phyloP scores from a whole-genome alignment of 1,284 basidiomycete genomes.

The Puccinia hordei region DNA sequence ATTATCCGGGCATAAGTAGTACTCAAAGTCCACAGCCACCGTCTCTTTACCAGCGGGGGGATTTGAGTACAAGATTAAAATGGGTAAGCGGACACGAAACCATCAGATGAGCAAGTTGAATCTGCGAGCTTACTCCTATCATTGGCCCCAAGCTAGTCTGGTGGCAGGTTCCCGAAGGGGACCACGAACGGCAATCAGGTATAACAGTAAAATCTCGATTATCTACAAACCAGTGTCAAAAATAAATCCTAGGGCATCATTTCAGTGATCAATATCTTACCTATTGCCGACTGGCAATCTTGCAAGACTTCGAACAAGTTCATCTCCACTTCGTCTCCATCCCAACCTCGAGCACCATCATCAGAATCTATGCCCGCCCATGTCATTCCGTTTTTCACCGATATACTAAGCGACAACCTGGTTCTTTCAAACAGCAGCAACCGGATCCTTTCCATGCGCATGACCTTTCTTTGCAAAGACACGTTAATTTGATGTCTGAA shows the following conservation, averaged over 20 bases:
- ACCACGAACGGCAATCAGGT: conserved; percentile 18
- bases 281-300: conserved; percentile 38
- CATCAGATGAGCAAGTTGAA: neutral
- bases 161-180: conserved; percentile 9
- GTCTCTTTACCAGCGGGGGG: conserved; percentile 1
- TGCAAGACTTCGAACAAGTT: conserved; percentile 20
- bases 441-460: conserved; percentile 37
- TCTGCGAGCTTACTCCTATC: conserved; percentile 25
- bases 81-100: neutral
- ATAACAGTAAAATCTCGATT: conserved; percentile 47
- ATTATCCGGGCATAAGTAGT: conserved; percentile 25
- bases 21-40: conserved; percentile 33
- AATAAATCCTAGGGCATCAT: neutral
- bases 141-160: conserved; percentile 48
- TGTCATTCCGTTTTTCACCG: neutral
- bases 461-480: conserved; percentile 30
- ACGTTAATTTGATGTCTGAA: conserved; percentile 33
- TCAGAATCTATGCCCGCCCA: neutral
- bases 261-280: neutral
- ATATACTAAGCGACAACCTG: neutral
- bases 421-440: conserved; percentile 32
- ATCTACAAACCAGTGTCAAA: conserved; percentile 14
- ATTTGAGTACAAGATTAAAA: neutral
- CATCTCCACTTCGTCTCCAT: conserved; percentile 36
- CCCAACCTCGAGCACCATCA: neutral